These are phyloP conservation scores for Paramecium octaurelia DNA, from an alignment of 73 alveolate species.

Conservation along the genomic window DNA sequence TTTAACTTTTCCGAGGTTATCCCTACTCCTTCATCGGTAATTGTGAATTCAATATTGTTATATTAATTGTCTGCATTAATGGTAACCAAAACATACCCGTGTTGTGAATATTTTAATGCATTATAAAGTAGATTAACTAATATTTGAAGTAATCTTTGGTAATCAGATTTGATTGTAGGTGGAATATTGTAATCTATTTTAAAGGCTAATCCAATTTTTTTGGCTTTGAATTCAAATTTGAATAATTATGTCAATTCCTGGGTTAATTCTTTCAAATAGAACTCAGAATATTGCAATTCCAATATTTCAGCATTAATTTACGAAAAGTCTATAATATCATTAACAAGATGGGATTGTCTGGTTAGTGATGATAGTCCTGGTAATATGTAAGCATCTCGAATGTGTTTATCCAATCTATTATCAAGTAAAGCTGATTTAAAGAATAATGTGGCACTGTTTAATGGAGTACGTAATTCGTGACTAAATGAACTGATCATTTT, in stretches of 20 bases:
- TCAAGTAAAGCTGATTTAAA: slow-evolving; percentile 53
- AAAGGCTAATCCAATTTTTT: slow-evolving; percentile 43
- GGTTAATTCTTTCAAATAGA: neutral
- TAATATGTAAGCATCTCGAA: slow-evolving; percentile 4
- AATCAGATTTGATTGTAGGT: neutral
- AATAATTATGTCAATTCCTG: slow-evolving; percentile 8
- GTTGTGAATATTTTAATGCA: slow-evolving; percentile 19
- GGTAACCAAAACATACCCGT: neutral
- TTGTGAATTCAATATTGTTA: neutral
- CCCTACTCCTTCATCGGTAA: slow-evolving; percentile 30
- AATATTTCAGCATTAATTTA: slow-evolving; percentile 45
- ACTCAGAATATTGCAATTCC: neutral
- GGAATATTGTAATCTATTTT: neutral
- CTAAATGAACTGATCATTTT: slow-evolving; percentile 57
- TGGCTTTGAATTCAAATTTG: neutral
- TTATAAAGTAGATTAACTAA: slow-evolving; percentile 27
- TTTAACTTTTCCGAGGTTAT: neutral
- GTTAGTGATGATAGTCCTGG: slow-evolving; percentile 44
- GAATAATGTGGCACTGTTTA: slow-evolving; percentile 44
- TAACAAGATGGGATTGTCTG: slow-evolving; percentile 12
- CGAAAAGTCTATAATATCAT: slow-evolving; percentile 58
- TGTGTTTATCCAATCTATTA: slow-evolving; percentile 4
- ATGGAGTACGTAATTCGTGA: slow-evolving; percentile 61
- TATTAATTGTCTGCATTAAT: neutral
- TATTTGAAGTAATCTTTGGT: slow-evolving; percentile 11